Base-by-base conservation (phyloP, 176 grass and related monocot species). In the Themeda triandra region DNA sequence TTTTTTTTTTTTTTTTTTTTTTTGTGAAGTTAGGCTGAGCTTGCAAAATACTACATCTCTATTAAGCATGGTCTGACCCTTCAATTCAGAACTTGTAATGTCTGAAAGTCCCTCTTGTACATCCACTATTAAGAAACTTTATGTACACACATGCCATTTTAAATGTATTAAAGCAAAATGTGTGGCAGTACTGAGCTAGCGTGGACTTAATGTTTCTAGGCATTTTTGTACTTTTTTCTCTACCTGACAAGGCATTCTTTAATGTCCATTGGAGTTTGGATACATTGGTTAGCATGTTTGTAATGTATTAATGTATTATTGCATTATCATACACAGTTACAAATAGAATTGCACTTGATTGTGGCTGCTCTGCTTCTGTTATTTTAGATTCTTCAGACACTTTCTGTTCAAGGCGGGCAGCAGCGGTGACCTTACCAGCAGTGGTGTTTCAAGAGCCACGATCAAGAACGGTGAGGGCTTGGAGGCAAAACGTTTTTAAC, bases 301-400 rank as follows among this genome's bases (percentile, higher is more conserved):
- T 31, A 5, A 10, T 77, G 24, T 59, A 82, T 13, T 63, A 13
- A 10, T 71, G 18, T 59, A 82, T 13, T 63, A 13, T 27, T 62
- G 69, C n/a, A 35, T 82, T 28, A 44, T 74, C 66, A 42, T 62
- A 45, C 10, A 49, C 0, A 29, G 6, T 42, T 40, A 75, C 17
- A 56, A 66, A 42, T 71, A 1, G 44, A 82, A 60, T 65, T 65
- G 36, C 73, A 67, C 44, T 81, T 84, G 62, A 29, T 31, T 66
- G 35, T 66, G 33, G 14, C 82, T 83, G 30, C 27, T 54, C 67
- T 88, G 63, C 40, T 74, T 37, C 49, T 91, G 30, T 83, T 69
- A 64, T 76, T 77, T 80, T 80, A 98, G 96, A 93, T 98, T 88
- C 86, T 95, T 74, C 96, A 98, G 76, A 91, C 93, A 82, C 93